Evolutionary conservation across 306 rosid genomes (phyloP), one percentile per base, ranked within the genome.

Genomic region (Lagenaria siceraria): DNA sequence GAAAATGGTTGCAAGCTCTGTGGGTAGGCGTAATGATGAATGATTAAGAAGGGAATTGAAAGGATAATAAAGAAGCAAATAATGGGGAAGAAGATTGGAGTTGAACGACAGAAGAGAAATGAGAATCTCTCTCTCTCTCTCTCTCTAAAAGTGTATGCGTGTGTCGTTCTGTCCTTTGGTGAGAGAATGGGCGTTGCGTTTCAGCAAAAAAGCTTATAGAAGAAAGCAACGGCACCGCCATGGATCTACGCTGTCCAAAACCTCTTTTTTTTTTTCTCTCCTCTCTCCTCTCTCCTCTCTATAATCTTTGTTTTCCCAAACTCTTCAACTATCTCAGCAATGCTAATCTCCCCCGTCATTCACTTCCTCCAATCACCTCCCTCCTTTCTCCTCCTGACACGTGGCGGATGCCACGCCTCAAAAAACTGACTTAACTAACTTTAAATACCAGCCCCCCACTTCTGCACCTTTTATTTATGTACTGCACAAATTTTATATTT

Each of bases 161-260:
- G 51, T 46, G 18, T 35, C 71, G 46, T 13, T 65, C 49, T 65
- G 72, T 65, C 49, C 48, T 35, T 33, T 3, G 71, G 71, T 64
- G 71, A 31, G 48, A 18, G 48, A 33, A 38, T 64, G 24, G 25
- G 71, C 71, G 71, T 64, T 46, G 17, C 51, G 53, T 49, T 49
- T 13, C 74, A 38, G 54, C 74, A 63, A 33, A 63, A 68, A 38
- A 65, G 40, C 49, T 62, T 31, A 31, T 62, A 29, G 43, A 62
- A 40, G 43, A 62, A 65, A 65, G 73, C 73, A 65, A 65, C 73
- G 49, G 29, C 73, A 65, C 73, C 73, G 73, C 73, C 73, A 42
- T 69, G 75, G 75, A 68, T 69, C 75, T 69, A 69, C 75, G 75
- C 54, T 69, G 75, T 69, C 75, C 74, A 42, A 61, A 68, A 65